Evolutionary conservation across 164 flowering plant species (phyloP), one percentile per base, ranked within the genome.

Genomic region (Buxus sempervirens): DNA sequence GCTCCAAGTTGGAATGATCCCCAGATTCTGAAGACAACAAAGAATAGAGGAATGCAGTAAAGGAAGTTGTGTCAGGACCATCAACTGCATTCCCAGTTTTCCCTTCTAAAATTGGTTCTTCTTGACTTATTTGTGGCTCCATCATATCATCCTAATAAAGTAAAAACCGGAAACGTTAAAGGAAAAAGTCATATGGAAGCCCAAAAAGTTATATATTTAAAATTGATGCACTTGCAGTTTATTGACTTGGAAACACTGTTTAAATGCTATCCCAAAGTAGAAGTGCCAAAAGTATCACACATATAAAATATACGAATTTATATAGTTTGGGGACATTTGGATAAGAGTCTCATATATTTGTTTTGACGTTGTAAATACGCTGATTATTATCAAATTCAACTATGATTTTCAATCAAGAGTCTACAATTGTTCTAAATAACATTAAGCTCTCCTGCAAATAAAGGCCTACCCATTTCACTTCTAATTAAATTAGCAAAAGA

Each of bases 61-160:
- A 93, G 16, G 99, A 93, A 69, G 98, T 92, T 38, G 99, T 95
- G 77, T 95, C 99, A 42, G 99, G 99, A 12, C 88, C 98, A 73
- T 88, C 82, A 45, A 63, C 81, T 54, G 75, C 61, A 71, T 66
- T 74, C 59, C 14, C 72, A 7, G 75, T 38, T 62, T 71, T 79
- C 62, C 82, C 88, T 71, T 80, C 90, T 57, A 55, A 18, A 51
- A 36, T 65, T 13, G 84, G 67, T 55, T 78, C 81, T 53, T 62
- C 65, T 56, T 81, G 80, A 68, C 68, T 77, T 72, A 54, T 70
- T 56, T 73, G 65, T 23, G 76, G 57, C 65, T 76, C 85, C 65
- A 36, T 65, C 38, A 0, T 74, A 67, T 82, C 78, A 58, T 84
- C 85, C 90, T 89, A 54, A 42, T 27, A 57, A 74, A 73, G 69